Conservation (phyloP, 805 yeast genomes). For the Starmerella cellae region DNA sequence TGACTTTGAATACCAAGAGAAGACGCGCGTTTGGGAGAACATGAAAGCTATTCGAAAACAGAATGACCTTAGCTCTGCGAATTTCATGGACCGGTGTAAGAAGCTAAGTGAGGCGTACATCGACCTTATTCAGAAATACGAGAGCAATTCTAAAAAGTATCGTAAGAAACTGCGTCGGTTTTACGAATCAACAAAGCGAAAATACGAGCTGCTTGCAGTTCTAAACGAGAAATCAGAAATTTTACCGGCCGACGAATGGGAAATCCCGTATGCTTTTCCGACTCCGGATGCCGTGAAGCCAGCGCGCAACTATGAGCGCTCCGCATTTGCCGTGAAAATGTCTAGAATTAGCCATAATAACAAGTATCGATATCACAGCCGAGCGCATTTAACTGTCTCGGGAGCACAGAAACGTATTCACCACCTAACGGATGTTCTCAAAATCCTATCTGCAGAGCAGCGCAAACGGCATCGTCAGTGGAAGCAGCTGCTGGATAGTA, state of each 20-base stretch:
- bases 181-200: not conserved
- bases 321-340: not conserved
- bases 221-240: not conserved
- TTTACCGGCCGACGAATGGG: constrained; percentile 4
- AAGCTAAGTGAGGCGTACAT: too few relatives aligned
- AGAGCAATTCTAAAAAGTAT: too few relatives aligned
- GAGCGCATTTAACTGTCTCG: not conserved
- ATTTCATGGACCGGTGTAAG: too few relatives aligned
- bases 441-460: not conserved
- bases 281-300: not conserved
- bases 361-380: not conserved
- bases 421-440: not conserved
- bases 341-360: not conserved
- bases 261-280: not conserved
- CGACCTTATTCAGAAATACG: too few relatives aligned
- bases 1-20: constrained; percentile 1
- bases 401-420: not conserved
- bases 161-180: not conserved
- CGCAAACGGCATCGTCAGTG: not conserved
- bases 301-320: not conserved
- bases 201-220: not conserved
- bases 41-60: not conserved
- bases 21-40: not conserved
- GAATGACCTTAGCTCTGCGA: too few relatives aligned
- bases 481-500: not conserved